Evolutionary conservation across 768 basidiomycete genomes (phyloP).

Genomic region (Cubamyces sp.): DNA sequence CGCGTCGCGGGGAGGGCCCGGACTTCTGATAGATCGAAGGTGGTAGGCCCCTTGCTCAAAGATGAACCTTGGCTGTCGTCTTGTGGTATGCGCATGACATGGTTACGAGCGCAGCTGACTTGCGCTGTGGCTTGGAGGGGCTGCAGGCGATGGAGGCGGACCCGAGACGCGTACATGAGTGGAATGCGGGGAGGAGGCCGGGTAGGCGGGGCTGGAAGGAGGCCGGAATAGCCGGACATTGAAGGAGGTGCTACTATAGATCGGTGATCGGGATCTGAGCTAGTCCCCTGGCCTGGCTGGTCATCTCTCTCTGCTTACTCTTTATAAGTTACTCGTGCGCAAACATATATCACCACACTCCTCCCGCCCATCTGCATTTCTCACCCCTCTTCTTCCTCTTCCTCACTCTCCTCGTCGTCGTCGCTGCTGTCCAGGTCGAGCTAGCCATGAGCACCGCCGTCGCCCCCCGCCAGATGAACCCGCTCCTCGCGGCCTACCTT

Average conservation of each 20-base stretch:
- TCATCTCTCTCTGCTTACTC: not conserved
- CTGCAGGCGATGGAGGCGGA: not conserved
- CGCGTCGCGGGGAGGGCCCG: no score
- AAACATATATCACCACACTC: not conserved
- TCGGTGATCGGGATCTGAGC: conserved; percentile 17
- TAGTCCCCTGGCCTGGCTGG: not conserved
- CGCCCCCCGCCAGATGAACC: conserved; percentile 37
- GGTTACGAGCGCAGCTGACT: no score
- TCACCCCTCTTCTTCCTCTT: not conserved
- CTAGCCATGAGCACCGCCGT: conserved; percentile 29
- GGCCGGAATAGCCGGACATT: conserved; percentile 12
- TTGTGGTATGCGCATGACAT: no score
- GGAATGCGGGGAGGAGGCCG: conserved; percentile 1
- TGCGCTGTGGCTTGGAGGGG: no score
- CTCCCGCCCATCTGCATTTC: conserved; percentile 2
- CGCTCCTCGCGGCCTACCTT: conserved; percentile 73
- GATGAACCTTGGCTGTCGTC: no score
- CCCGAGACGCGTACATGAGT: not conserved
- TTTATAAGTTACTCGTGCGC: no score
- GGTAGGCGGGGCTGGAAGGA: not conserved
- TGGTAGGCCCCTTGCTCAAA: no score
- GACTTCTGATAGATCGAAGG: no score
- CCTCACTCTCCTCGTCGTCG: not conserved
- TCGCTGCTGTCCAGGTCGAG: not conserved
- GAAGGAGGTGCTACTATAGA: conserved; percentile 14